Conservation (phyloP, 495 filamentous ascomycete species). For the Podospora conica region DNA sequence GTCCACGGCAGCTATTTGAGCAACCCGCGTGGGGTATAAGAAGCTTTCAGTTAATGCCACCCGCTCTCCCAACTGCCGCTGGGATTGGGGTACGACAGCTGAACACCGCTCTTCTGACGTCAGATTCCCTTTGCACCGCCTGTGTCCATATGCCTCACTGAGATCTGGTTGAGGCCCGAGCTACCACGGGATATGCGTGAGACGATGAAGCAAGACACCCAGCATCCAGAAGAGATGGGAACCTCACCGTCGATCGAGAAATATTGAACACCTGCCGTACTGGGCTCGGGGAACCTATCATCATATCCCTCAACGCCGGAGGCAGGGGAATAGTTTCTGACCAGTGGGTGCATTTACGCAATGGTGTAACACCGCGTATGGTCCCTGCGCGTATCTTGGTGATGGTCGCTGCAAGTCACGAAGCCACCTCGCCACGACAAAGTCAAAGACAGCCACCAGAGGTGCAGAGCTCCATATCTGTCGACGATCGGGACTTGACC, state of each 20-base stretch:
- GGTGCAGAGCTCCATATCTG: neutral
- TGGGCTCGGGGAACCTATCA: too few species aligned
- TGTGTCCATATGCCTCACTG: neutral
- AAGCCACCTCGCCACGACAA: too few species aligned
- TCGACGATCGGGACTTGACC: neutral
- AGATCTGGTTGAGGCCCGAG: neutral
- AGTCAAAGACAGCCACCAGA: too few species aligned
- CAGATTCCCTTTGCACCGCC: neutral
- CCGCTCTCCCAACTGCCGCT: neutral
- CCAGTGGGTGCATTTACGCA: too few species aligned
- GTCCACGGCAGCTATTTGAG: neutral
- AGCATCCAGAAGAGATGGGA: neutral
- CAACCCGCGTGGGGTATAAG: neutral
- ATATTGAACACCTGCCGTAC: too few species aligned
- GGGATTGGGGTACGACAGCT: neutral
- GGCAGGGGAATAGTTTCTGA: too few species aligned
- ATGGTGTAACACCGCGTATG: too few species aligned
- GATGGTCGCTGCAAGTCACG: neutral
- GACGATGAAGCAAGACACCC: neutral
- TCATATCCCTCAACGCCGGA: too few species aligned
- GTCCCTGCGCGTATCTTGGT: neutral
- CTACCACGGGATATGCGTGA: neutral
- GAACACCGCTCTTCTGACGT: neutral
- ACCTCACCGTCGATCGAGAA: neutral
- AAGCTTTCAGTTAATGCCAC: neutral